phyloP scores from a whole-genome alignment of 179 eudicot species.

The Gypsophila paniculata region DNA sequence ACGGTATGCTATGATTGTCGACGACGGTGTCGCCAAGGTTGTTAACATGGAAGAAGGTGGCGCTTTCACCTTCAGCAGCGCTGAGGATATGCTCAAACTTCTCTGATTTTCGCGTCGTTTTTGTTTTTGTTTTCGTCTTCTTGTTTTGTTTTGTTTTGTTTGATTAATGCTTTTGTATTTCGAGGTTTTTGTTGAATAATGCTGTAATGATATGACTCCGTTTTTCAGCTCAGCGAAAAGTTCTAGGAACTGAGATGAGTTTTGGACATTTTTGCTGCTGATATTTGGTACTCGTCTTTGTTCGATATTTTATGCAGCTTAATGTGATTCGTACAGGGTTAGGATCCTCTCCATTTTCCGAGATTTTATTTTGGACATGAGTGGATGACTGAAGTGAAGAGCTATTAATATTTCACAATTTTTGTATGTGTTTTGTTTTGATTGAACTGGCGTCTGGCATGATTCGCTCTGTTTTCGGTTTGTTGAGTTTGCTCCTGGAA shows the following conservation, averaged over 20 bases:
- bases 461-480: too few relatives aligned
- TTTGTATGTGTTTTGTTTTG: too few relatives aligned
- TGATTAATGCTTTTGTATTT: neutral
- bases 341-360: too few relatives aligned
- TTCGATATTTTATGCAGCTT: too few relatives aligned
- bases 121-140: neutral
- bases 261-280: neutral
- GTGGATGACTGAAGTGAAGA: too few relatives aligned
- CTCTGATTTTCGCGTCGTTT: slow-evolving; percentile 30
- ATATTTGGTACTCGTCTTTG: too few relatives aligned
- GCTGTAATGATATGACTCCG: neutral
- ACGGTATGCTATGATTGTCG: slow-evolving; percentile 78
- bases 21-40: slow-evolving; percentile 77
- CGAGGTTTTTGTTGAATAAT: slow-evolving; percentile 10
- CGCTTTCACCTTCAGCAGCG: slow-evolving; percentile 75
- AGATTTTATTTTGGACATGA: too few relatives aligned
- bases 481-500: too few relatives aligned
- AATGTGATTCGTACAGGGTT: too few relatives aligned
- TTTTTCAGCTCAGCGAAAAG: neutral
- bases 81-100: slow-evolving; percentile 77
- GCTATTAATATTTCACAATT: too few relatives aligned
- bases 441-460: too few relatives aligned
- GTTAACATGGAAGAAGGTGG: slow-evolving; percentile 91
- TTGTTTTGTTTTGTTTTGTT: neutral
- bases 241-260: neutral